Conservation (phyloP, 176 grass and related monocot species). For the Aegilops sharonensis region DNA sequence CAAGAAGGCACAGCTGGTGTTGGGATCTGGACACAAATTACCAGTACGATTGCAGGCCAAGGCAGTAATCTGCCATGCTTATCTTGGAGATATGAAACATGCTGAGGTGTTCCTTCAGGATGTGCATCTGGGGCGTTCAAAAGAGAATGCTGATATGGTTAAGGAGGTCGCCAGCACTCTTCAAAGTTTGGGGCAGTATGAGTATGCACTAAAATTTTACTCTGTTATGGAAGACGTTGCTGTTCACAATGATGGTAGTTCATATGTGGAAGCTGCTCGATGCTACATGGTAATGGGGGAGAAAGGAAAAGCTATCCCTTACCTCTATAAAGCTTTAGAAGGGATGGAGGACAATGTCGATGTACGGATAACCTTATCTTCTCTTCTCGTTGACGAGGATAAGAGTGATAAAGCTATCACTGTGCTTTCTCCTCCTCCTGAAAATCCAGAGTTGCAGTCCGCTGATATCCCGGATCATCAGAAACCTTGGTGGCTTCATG, state of each 20-base stretch:
- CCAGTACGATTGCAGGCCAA: constrained; percentile 66
- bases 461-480: constrained; percentile 28
- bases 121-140: constrained; percentile 47
- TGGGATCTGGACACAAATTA: constrained; percentile 41
- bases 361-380: constrained; percentile 63
- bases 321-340: constrained; percentile 80
- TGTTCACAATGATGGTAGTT: constrained; percentile 43
- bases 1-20: constrained; percentile 32
- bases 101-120: constrained; percentile 70
- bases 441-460: constrained; percentile 41
- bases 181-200: constrained; percentile 57
- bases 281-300: constrained; percentile 74
- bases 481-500: constrained; percentile 85
- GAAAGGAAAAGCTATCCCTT: constrained; percentile 61
- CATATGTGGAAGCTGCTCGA: constrained; percentile 70
- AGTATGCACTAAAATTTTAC: constrained; percentile 83
- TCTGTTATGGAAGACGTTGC: constrained; percentile 47
- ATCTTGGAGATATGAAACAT: constrained; percentile 78
- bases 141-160: constrained; percentile 51
- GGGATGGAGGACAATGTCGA: constrained; percentile 64
- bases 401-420: constrained; percentile 59
- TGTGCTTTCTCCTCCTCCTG: constrained; percentile 75
- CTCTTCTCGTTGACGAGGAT: constrained; percentile 66
- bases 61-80: constrained; percentile 60
- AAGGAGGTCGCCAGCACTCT: constrained; percentile 62